phyloP scores from a whole-genome alignment of 2,329 filamentous ascomycete species.

The Ophiocordyceps unilateralis region DNA sequence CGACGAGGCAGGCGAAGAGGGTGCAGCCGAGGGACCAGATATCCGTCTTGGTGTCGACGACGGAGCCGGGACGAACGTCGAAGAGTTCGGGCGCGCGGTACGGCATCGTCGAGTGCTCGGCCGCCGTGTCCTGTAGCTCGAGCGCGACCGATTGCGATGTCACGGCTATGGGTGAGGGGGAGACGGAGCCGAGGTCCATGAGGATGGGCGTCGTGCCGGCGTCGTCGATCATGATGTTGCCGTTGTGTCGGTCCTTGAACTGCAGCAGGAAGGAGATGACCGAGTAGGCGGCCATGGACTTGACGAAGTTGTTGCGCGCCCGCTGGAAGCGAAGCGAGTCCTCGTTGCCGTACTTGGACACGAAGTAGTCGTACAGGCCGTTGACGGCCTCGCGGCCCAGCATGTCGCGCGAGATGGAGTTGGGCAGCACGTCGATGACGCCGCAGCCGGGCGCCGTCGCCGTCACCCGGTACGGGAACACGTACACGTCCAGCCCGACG shows the following conservation, averaged over 20 bases:
- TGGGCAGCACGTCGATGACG: slow-evolving; percentile 94
- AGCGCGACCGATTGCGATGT: slow-evolving; percentile 81
- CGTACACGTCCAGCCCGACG: slow-evolving; percentile 88
- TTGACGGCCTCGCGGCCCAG: slow-evolving; percentile 95
- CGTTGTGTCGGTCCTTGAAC: slow-evolving; percentile 98
- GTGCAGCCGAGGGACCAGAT: slow-evolving; percentile 97
- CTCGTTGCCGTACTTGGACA: slow-evolving; percentile 93
- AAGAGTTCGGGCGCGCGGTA: slow-evolving; percentile 96
- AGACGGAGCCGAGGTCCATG: slow-evolving; percentile 91
- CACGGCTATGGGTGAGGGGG: slow-evolving; percentile 72
- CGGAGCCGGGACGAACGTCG: slow-evolving; percentile 83
- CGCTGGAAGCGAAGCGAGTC: slow-evolving; percentile 90
- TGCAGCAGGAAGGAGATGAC: slow-evolving; percentile 93
- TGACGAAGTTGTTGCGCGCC: slow-evolving; percentile 92
- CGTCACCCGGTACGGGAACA: slow-evolving; percentile 93
- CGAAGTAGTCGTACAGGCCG: slow-evolving; percentile 94
- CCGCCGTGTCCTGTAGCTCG: slow-evolving; percentile 83
- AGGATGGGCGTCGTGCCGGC: slow-evolving; percentile 80
- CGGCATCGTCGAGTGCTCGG: slow-evolving; percentile 95
- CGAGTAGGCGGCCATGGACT: slow-evolving; percentile 97
- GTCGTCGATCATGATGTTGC: slow-evolving; percentile 99
- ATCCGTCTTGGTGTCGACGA: slow-evolving; percentile 91
- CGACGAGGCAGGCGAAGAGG: slow-evolving; percentile 90
- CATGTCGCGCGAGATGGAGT: slow-evolving; percentile 98
- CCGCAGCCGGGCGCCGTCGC: slow-evolving; percentile 94